Conservation (phyloP, 2,329 filamentous ascomycete species). For the Colletotrichum spinosum region DNA sequence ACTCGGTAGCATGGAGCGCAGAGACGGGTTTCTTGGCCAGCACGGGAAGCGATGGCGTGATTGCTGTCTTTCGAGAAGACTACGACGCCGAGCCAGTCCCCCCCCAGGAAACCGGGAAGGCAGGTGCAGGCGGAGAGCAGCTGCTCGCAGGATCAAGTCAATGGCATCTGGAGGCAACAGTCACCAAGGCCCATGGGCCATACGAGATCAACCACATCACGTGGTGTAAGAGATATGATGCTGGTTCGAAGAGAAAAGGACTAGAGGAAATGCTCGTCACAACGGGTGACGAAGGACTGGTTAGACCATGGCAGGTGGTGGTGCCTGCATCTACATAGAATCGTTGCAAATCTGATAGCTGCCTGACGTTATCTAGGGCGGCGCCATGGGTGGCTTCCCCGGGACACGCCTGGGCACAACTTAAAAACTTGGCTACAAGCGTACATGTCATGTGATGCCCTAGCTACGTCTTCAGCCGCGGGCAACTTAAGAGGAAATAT, state of each 20-base stretch:
- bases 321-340: constrained; percentile 28
- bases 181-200: constrained; percentile 84
- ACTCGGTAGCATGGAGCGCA: constrained; percentile 86
- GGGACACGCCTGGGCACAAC: too few relatives aligned
- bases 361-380: too few relatives aligned
- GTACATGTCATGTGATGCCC: too few relatives aligned
- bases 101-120: constrained; percentile 33
- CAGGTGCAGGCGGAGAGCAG: constrained; percentile 36
- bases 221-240: constrained; percentile 86
- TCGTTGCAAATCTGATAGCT: too few relatives aligned
- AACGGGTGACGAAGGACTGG: constrained; percentile 91
- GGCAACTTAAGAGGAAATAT: too few relatives aligned
- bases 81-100: neutral
- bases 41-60: constrained; percentile 85
- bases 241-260: constrained; percentile 63
- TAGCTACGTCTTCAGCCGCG: too few relatives aligned
- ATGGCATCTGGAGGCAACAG: constrained; percentile 79
- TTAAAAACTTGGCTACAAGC: too few relatives aligned
- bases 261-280: constrained; percentile 88
- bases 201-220: constrained; percentile 94
- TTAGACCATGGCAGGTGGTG: constrained; percentile 81
- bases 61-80: constrained; percentile 81
- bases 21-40: constrained; percentile 84
- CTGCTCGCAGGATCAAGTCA: constrained; percentile 44
- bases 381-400: too few relatives aligned